Percentiles rank a stretch among this genome's conserved stretches.
These are phyloP conservation scores for Aspergillus alliaceus DNA, from an alignment of 2,329 filamentous ascomycete genomes.

Conservation along the genomic window DNA sequence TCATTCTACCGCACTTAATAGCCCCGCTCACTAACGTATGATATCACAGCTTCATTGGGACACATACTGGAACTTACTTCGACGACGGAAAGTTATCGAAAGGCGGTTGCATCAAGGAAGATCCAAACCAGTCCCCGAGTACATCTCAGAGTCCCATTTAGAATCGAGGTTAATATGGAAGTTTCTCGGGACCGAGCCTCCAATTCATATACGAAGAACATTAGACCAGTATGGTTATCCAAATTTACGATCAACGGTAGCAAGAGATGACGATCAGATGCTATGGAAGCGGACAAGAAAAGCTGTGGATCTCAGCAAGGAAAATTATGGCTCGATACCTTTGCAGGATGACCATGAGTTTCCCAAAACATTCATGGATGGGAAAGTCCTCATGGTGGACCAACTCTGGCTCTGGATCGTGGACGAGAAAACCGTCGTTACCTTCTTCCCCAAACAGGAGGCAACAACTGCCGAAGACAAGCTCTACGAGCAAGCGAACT, in stretches of 20 bases:
- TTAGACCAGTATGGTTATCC: slow-evolving; percentile 66
- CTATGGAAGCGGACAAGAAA: slow-evolving; percentile 64
- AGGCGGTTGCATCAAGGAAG: slow-evolving; percentile 55
- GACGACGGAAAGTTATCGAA: slow-evolving; percentile 56
- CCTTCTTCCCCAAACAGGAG: slow-evolving; percentile 36
- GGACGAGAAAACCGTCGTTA: slow-evolving; percentile 34
- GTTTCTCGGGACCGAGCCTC: slow-evolving; percentile 60
- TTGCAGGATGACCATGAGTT: slow-evolving; percentile 15
- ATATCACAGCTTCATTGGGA: slow-evolving; percentile 59
- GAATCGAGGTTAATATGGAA: slow-evolving; percentile 65
- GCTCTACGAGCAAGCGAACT: slow-evolving; percentile 53
- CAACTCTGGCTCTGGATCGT: slow-evolving; percentile 60
- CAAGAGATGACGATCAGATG: slow-evolving; percentile 66
- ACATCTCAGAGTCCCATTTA: slow-evolving; percentile 55
- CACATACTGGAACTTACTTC: slow-evolving; percentile 59
- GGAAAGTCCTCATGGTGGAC: slow-evolving; percentile 64
- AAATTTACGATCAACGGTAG: slow-evolving; percentile 59
- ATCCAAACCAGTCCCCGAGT: slow-evolving; percentile 56
- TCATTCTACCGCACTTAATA: background rate
- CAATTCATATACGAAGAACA: slow-evolving; percentile 61
- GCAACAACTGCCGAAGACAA: slow-evolving; percentile 34
- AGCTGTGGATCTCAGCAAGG: slow-evolving; percentile 39
- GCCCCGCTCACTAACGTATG: background rate
- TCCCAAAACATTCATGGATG: slow-evolving; percentile 26
- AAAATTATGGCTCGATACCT: slow-evolving; percentile 46